Conservation (phyloP, 345 rosid genomes). For the Atalantia buxifolia region DNA sequence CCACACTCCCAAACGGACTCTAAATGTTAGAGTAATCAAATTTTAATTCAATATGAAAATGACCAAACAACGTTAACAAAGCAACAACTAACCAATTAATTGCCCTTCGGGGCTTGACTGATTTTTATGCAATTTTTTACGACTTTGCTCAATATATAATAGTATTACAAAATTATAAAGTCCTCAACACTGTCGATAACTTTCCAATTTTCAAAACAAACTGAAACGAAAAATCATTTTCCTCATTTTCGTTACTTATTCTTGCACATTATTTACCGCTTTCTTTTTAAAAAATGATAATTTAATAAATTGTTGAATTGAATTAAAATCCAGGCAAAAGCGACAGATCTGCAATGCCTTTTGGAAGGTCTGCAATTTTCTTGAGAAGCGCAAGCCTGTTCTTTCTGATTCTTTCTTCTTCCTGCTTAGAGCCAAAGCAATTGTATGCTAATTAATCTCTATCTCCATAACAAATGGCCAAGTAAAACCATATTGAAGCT, state of each 20-base stretch:
- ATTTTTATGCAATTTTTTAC: too few relatives aligned
- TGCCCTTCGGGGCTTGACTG: background rate
- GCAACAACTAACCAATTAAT: background rate
- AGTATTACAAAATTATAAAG: background rate
- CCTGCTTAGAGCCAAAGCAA: slow-evolving; percentile 39
- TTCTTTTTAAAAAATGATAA: background rate
- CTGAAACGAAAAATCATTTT: background rate
- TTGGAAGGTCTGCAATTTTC: slow-evolving; percentile 72
- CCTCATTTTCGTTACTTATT: background rate
- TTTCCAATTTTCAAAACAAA: background rate
- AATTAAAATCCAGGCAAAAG: slow-evolving; percentile 77
- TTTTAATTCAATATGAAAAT: background rate
- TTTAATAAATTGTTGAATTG: background rate
- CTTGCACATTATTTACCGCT: background rate
- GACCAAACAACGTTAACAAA: background rate
- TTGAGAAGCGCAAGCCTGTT: slow-evolving; percentile 80
- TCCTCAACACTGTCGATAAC: background rate
- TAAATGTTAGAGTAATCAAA: too few relatives aligned
- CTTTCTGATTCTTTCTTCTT: slow-evolving; percentile 62
- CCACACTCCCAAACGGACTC: too few relatives aligned
- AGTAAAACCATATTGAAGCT: background rate
- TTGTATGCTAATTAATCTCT: background rate
- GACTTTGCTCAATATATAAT: background rate
- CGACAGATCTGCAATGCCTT: slow-evolving; percentile 72
- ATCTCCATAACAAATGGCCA: background rate